Evolutionary conservation across 768 basidiomycete genomes (phyloP).

Genomic region (Clathrus columnatus): DNA sequence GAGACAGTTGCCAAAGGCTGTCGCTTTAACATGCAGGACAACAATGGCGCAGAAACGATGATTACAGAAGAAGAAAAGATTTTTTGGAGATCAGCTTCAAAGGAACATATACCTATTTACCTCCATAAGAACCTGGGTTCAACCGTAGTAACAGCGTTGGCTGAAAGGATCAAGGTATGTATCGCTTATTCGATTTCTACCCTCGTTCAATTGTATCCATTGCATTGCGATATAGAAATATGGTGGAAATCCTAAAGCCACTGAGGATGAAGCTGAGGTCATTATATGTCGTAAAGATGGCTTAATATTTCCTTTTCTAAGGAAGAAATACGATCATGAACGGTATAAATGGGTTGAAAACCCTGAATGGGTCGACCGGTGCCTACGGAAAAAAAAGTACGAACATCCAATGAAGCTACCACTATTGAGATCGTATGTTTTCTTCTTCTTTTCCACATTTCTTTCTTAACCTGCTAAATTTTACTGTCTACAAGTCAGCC

Average conservation of each 20-base stretch:
- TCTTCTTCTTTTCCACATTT: not conserved
- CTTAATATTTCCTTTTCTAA: not conserved
- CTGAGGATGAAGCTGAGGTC: not conserved
- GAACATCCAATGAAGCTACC: not conserved
- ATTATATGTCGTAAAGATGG: conserved; percentile 6
- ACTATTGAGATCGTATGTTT: not conserved
- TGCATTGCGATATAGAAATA: too few species aligned
- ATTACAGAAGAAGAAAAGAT: too few species aligned
- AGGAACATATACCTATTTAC: too few species aligned
- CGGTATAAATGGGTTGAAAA: conserved; percentile 9
- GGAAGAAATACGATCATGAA: conserved; percentile 4
- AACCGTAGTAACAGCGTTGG: too few species aligned
- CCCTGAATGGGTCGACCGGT: conserved; percentile 4
- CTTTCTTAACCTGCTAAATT: not conserved
- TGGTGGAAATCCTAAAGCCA: conserved; percentile 1
- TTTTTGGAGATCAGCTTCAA: too few species aligned
- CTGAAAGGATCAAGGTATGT: too few species aligned
- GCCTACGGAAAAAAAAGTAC: not conserved
- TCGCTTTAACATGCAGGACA: too few species aligned
- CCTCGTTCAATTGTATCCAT: too few species aligned
- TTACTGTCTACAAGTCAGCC: not conserved
- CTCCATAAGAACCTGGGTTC: too few species aligned
- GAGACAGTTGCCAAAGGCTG: too few species aligned
- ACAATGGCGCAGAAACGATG: too few species aligned
- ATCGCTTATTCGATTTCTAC: too few species aligned